These are phyloP conservation scores for Triangularia setosa DNA, from an alignment of 2,329 filamentous ascomycete species.

Conservation along the genomic window DNA sequence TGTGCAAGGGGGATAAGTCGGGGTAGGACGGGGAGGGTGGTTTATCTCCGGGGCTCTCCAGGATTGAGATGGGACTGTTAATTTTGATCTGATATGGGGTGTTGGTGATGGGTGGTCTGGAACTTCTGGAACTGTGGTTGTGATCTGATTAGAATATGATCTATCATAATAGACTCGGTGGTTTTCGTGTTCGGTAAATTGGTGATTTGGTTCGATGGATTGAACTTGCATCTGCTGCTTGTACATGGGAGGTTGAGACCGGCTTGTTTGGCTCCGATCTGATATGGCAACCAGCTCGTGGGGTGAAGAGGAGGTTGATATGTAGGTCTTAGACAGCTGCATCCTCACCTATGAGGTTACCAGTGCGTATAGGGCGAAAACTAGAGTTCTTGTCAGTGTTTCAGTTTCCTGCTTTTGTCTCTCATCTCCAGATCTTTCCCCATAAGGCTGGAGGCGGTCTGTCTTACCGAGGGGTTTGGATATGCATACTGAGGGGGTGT, in stretches of 20 bases:
- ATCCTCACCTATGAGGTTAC: neutral
- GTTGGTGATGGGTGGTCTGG: neutral
- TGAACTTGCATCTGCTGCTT: neutral
- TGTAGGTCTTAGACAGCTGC: neutral
- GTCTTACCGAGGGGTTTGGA: neutral
- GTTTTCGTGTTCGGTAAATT: neutral
- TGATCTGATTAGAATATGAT: neutral
- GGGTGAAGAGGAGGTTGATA: neutral
- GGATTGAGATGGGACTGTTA: neutral
- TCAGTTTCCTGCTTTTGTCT: neutral
- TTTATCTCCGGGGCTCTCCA: neutral
- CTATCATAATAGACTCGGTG: neutral
- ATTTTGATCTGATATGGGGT: neutral
- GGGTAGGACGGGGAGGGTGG: neutral
- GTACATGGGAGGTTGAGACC: neutral
- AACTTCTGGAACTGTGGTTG: neutral
- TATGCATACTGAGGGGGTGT: neutral
- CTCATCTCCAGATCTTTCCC: neutral
- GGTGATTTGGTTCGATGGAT: neutral
- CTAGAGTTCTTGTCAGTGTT: neutral
- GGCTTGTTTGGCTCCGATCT: neutral
- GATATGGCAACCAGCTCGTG: neutral
- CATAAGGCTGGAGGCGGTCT: neutral
- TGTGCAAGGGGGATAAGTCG: neutral
- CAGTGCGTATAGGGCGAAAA: neutral